Evolutionary conservation across 2,329 filamentous ascomycete genomes (phyloP), one percentile per base, ranked within the genome.

Genomic region (Diaporthe sp.): DNA sequence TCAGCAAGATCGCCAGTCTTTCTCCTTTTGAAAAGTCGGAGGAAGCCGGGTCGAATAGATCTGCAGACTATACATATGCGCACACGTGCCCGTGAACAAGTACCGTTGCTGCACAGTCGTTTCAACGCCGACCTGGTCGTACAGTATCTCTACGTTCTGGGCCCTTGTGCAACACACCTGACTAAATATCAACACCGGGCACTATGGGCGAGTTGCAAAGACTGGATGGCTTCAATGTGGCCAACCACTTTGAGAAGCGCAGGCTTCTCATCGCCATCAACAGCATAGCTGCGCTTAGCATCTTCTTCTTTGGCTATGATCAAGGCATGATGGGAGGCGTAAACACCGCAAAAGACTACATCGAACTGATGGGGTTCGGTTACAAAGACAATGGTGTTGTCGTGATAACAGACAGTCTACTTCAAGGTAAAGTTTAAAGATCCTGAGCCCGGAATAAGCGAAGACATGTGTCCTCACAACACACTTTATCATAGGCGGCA

Each of bases 251-350:
- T 7, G 85, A 91, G 84, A 92, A 92, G 84, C 82, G 85, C 25
- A 82, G 83, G 57, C 86, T 93, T 76, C 87, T 92, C 73, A 86
- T 91, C 74, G 88, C 89, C 51, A 89, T 94, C 82, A 93, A 93
- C 81, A 88, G 87, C 65, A 85, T 93, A 20, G 92, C 92, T 1
- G 91, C 87, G 2, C 82, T 94, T 20, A 92, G 91, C 20, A 94
- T 93, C 77, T 91, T 93, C 82, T 93, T 94, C 86, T 93, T 93
- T 79, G 92, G 88, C 53, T 89, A 89, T 79, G 88, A 90, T 77
- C 88, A 90, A 79, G 88, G 87, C 60, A 83, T 88, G 77, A 92
- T 88, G 91, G 89, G 90, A 25, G 92, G 92, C 74, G 92, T 94
- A 17, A 94, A 94, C 82, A 92, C 90, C 63, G 87, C 91, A 53